Evolutionary conservation across 169 alveolate genomes (phyloP).

Genomic region (Cryptosporidium canis): DNA sequence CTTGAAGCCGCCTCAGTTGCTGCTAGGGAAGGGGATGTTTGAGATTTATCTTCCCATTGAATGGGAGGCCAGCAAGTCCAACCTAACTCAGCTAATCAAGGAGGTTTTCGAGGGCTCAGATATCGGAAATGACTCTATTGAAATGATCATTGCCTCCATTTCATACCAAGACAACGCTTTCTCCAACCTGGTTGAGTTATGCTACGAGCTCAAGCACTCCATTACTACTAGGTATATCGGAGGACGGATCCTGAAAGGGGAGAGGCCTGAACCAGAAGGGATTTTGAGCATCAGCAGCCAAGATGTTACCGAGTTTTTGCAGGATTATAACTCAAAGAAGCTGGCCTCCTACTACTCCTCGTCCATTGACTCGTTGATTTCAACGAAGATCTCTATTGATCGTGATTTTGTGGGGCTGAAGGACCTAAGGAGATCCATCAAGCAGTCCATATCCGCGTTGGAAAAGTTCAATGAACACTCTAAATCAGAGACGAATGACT

Average conservation of each 20-base stretch:
- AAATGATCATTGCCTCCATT: slow-evolving; percentile 32
- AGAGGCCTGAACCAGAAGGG: not conserved
- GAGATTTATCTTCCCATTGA: slow-evolving; percentile 35
- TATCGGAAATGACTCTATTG: not conserved
- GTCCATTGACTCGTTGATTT: slow-evolving; percentile 28
- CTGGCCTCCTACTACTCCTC: slow-evolving; percentile 5
- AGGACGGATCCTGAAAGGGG: not conserved
- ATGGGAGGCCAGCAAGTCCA: slow-evolving; percentile 32
- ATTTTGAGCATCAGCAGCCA: not conserved
- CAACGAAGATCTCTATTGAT: slow-evolving; percentile 54
- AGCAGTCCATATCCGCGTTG: not conserved
- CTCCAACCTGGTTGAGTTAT: slow-evolving; percentile 7
- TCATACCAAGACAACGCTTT: not conserved
- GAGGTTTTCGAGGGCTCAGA: slow-evolving; percentile 13
- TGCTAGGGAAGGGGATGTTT: slow-evolving; percentile 38
- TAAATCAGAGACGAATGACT: not conserved
- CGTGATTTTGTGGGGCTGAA: slow-evolving; percentile 42
- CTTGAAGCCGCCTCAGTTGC: slow-evolving; percentile 28
- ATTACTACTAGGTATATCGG: slow-evolving; percentile 19
- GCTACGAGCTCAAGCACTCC: slow-evolving; percentile 21
- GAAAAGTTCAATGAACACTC: not conserved
- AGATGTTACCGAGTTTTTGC: slow-evolving; percentile 17
- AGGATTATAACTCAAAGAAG: not conserved
- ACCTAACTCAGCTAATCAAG: not conserved
- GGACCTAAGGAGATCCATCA: slow-evolving; percentile 19